Evolutionary conservation across 768 basidiomycete genomes (phyloP).

Genomic region (Hemileccinum impolitum): DNA sequence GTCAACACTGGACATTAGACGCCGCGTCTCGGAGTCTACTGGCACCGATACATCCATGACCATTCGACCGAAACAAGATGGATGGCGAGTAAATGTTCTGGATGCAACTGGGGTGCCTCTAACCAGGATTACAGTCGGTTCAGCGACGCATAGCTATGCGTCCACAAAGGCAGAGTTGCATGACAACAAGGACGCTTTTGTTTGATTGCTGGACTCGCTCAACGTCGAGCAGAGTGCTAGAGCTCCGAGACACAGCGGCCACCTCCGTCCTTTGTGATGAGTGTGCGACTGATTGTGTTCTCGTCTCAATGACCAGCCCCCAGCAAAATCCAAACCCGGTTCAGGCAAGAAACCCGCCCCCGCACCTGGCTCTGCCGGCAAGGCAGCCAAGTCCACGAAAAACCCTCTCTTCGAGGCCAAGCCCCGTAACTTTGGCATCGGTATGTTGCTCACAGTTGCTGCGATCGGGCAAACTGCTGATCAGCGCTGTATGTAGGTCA

Average conservation of each 20-base stretch:
- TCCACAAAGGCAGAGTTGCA: constrained; percentile 37
- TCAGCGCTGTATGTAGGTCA: constrained; percentile 63
- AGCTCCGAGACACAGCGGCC: constrained; percentile 47
- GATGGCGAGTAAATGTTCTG: constrained; percentile 46
- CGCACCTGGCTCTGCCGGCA: constrained; percentile 78
- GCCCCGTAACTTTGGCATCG: constrained; percentile 94
- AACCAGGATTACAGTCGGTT: constrained; percentile 21
- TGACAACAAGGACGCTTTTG: constrained; percentile 37
- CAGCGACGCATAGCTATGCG: constrained; percentile 15
- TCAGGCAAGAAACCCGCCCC: constrained; percentile 82
- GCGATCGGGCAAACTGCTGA: not conserved
- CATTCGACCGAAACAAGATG: constrained; percentile 34
- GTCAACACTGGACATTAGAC: constrained; percentile 24
- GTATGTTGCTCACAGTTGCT: constrained; percentile 41
- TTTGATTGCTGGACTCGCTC: constrained; percentile 40
- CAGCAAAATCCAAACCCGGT: constrained; percentile 60
- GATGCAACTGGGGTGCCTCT: constrained; percentile 34
- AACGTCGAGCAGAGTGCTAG: constrained; percentile 38
- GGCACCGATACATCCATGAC: constrained; percentile 37
- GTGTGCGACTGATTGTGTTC: constrained; percentile 37
- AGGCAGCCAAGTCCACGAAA: constrained; percentile 72
- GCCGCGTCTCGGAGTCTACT: constrained; percentile 37
- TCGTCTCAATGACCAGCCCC: constrained; percentile 93
- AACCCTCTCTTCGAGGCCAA: constrained; percentile 94
- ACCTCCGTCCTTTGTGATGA: constrained; percentile 23